Evolutionary conservation across 2,329 filamentous ascomycete genomes (phyloP).

Genomic region (Colletotrichum higginsianum): DNA sequence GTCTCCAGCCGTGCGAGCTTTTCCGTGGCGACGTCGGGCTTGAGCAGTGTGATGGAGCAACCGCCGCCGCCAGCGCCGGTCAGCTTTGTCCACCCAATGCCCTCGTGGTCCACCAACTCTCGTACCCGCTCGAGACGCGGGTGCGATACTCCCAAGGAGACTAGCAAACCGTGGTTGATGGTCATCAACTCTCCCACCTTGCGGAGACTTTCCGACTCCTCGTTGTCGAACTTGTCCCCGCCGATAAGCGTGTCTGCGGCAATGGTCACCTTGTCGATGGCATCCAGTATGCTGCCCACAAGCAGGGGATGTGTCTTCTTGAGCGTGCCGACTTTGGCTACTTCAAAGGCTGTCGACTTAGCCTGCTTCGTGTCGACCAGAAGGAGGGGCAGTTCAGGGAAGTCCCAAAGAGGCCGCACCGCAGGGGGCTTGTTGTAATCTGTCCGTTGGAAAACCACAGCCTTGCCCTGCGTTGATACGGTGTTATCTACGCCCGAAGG

Average conservation of each 20-base stretch:
- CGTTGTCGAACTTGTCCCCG: constrained; percentile 77
- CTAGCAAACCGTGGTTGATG: constrained; percentile 93
- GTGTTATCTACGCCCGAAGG: constrained; percentile 98
- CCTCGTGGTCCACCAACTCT: constrained; percentile 89
- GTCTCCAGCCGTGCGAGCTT: constrained; percentile 75
- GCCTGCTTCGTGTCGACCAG: constrained; percentile 91
- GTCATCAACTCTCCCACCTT: constrained; percentile 89
- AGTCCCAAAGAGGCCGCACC: constrained; percentile 85
- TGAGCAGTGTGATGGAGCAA: constrained; percentile 92
- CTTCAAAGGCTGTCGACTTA: constrained; percentile 88
- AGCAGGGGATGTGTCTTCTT: constrained; percentile 81
- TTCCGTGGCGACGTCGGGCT: constrained; percentile 71
- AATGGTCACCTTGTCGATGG: constrained; percentile 82
- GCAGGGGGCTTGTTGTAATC: constrained; percentile 84
- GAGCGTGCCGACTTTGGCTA: constrained; percentile 85
- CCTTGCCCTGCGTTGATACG: constrained; percentile 92
- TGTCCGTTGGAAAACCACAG: constrained; percentile 87
- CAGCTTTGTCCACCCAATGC: constrained; percentile 96
- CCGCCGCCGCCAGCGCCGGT: constrained; percentile 96
- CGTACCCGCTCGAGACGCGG: constrained; percentile 92
- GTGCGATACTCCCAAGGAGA: constrained; percentile 94
- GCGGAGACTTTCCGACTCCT: constrained; percentile 74
- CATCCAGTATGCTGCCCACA: constrained; percentile 84
- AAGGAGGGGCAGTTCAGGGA: constrained; percentile 91
- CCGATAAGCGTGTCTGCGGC: constrained; percentile 69